Evolutionary conservation across 192 early-diverging fungal genomes (phyloP).

Genomic region (Dispira simplex): DNA sequence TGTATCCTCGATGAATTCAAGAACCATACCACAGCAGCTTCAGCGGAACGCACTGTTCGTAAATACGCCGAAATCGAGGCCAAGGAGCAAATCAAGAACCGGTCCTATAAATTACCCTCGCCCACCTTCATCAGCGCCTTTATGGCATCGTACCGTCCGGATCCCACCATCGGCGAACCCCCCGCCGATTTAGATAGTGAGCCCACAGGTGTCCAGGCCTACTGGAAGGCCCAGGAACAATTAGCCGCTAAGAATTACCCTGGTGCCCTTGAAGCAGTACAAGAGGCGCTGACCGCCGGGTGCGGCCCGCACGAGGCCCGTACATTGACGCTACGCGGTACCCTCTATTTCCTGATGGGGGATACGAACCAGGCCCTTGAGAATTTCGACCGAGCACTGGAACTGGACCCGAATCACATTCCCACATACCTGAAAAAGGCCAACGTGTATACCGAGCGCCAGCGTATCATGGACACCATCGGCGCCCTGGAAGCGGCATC

Average conservation of each 20-base stretch:
- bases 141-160: slow-evolving; percentile 76
- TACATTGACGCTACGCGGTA: slow-evolving; percentile 75
- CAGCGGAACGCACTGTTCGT: slow-evolving; percentile 84
- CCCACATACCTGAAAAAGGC: slow-evolving; percentile 83
- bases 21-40: slow-evolving; percentile 55
- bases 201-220: slow-evolving; percentile 25
- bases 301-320: slow-evolving; percentile 32
- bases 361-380: slow-evolving; percentile 52
- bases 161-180: slow-evolving; percentile 17
- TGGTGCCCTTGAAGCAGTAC: slow-evolving; percentile 38
- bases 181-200: slow-evolving; percentile 14
- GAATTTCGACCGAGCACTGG: slow-evolving; percentile 67
- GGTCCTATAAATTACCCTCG: slow-evolving; percentile 62
- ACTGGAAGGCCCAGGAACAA: slow-evolving; percentile 33
- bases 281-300: slow-evolving; percentile 44
- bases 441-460: slow-evolving; percentile 81
- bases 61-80: slow-evolving; percentile 62
- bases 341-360: slow-evolving; percentile 79
- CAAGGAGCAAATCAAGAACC: slow-evolving; percentile 42
- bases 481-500: slow-evolving; percentile 19
- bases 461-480: slow-evolving; percentile 26
- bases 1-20: slow-evolving; percentile 94
- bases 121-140: slow-evolving; percentile 84
- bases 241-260: slow-evolving; percentile 38
- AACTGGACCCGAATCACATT: slow-evolving; percentile 58